Conservation (phyloP, 2,329 filamentous ascomycete species). For the Scedosporium minutisporum region DNA sequence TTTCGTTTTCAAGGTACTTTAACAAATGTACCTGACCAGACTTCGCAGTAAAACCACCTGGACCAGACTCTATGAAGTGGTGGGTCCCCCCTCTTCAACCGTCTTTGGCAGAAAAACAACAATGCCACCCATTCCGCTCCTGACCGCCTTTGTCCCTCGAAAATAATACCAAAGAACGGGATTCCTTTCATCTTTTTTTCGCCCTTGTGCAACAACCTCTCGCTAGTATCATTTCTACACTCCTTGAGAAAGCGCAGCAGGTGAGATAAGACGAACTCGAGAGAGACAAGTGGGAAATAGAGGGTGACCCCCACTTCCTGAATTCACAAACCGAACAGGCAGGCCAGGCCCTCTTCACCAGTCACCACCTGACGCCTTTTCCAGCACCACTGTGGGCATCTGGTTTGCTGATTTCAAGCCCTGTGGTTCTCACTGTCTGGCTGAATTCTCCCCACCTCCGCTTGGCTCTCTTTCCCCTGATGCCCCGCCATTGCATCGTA, state of each 20-base stretch:
- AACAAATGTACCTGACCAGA: no score
- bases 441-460: not conserved
- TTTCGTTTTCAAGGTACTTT: no score
- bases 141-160: conserved; percentile 6
- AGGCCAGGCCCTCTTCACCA: not conserved
- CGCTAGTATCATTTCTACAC: not conserved
- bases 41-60: no score
- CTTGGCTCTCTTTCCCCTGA: not conserved
- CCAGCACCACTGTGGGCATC: not conserved
- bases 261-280: not conserved
- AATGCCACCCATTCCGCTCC: not conserved
- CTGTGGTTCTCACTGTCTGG: not conserved
- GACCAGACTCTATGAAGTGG: not conserved
- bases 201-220: not conserved
- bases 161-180: not conserved
- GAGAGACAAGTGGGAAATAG: not conserved
- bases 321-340: not conserved
- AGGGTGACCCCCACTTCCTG: not conserved
- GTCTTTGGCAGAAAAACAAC: conserved; percentile 4
- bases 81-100: not conserved
- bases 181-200: not conserved
- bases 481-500: conserved; percentile 6
- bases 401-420: conserved; percentile 1
- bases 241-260: not conserved
- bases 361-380: not conserved